Evolutionary conservation across 345 rosid species (phyloP), one percentile per base, ranked within the genome.

Genomic region (Nasturtium officinale): DNA sequence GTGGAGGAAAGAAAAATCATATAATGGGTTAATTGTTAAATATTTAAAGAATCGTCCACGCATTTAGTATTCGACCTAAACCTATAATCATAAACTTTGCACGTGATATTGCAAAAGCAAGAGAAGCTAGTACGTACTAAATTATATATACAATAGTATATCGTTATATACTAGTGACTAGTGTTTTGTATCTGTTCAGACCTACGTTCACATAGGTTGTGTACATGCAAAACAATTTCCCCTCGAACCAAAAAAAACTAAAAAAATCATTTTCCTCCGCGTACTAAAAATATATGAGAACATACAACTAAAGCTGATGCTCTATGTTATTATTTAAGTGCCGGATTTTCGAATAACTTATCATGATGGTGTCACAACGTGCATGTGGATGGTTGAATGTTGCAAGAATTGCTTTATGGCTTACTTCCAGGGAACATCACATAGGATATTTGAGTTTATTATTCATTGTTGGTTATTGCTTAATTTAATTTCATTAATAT

Each of bases 331-430:
- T 40, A 61, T 32, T 62, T 58, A 60, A 52, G 59, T 65, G 6
- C 28, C 26, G 18, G 28, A 42, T 48, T 65, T 17, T 60, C 16
- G 67, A 65, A 72, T 65, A 65, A 57, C 61, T 71, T 74, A 76
- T 72, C 69, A 86, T 84, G 77, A 79, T 83, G 74, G 74, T 56
- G 61, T 62, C 80, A 75, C 67, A 77, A 80, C 78, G 77, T 80
- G 85, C 80, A 77, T 76, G 77, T 82, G 80, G 59, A 67, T 60
- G 58, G 73, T 72, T 69, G 56, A 74, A 76, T 79, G 78, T 80
- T 83, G 53, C 38, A 82, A 78, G 66, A 67, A 67, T 78, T 71
- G 71, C 58, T 55, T 46, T 65, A 70, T 71, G 64, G 78, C 72
- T 71, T 76, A 66, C 67, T 76, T 62, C 21, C 74, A 65, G 72